phyloP scores from a whole-genome alignment of 2,329 filamentous ascomycete species.

The Berkeleyomyces rouxiae region DNA sequence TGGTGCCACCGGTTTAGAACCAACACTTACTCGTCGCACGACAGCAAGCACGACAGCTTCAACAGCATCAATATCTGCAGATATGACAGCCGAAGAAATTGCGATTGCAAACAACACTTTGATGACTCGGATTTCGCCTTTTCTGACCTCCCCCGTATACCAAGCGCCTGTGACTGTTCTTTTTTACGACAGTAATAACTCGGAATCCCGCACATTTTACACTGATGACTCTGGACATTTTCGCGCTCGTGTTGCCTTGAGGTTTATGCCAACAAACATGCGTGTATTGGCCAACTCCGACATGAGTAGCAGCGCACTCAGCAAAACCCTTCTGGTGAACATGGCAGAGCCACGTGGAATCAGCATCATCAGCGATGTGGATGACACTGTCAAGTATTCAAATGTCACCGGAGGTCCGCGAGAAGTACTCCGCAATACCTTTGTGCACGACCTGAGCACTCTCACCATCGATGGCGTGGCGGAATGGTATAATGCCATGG shows the following conservation, averaged over 20 bases:
- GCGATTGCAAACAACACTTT: conserved; percentile 68
- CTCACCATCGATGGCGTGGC: conserved; percentile 72
- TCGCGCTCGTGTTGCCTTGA: conserved; percentile 56
- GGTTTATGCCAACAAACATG: conserved; percentile 82
- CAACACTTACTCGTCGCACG: background rate
- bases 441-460: conserved; percentile 69
- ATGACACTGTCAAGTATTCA: conserved; percentile 93
- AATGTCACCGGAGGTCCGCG: conserved; percentile 75
- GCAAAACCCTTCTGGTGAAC: conserved; percentile 43
- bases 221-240: conserved; percentile 91
- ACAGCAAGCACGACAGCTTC: background rate
- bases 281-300: conserved; percentile 73
- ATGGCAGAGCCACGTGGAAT: conserved; percentile 66
- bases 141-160: conserved; percentile 69
- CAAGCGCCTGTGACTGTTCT: conserved; percentile 74
- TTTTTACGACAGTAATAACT: conserved; percentile 77
- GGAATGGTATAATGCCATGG: conserved; percentile 73
- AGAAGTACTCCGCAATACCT: conserved; percentile 93
- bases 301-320: conserved; percentile 49
- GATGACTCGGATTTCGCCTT: conserved; percentile 74
- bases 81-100: conserved; percentile 52
- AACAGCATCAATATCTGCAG: background rate
- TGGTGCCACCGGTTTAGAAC: background rate
- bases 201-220: conserved; percentile 65
- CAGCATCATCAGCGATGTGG: conserved; percentile 91